A percentile compares a stretch with the other conserved stretches of the same genome.
Conservation (phyloP, 192 early-diverging fungal species). For the Coemansia sp. region DNA sequence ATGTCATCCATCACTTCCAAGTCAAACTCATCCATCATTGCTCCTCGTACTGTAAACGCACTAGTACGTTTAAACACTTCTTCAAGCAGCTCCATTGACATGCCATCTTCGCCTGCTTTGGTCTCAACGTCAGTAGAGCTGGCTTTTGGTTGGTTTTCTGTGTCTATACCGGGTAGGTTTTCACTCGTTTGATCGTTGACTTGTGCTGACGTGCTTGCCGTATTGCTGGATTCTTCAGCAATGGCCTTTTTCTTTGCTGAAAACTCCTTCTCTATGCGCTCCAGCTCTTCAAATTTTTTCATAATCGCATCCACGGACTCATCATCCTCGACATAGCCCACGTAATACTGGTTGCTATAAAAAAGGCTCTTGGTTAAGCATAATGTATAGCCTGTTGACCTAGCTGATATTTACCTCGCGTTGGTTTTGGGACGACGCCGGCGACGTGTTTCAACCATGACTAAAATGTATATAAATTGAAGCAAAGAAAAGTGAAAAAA, state of each 20-base stretch:
- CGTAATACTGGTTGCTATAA: slow-evolving; percentile 67
- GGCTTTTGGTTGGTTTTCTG: background rate
- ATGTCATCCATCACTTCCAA: slow-evolving; percentile 56
- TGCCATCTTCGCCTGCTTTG: slow-evolving; percentile 27
- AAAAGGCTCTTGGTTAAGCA: background rate
- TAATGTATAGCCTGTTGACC: background rate
- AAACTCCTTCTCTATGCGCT: slow-evolving; percentile 82
- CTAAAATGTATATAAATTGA: background rate
- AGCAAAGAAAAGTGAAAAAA: background rate
- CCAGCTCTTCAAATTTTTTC: slow-evolving; percentile 97
- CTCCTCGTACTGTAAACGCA: slow-evolving; percentile 66
- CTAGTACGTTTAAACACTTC: slow-evolving; percentile 90
- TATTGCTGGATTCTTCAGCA: slow-evolving; percentile 1
- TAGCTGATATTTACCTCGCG: slow-evolving; percentile 28
- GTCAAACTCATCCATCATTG: slow-evolving; percentile 50
- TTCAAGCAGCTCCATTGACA: slow-evolving; percentile 78
- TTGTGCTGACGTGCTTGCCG: background rate
- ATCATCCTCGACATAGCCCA: slow-evolving; percentile 94
- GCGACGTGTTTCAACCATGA: slow-evolving; percentile 51
- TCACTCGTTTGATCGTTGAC: background rate
- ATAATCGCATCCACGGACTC: slow-evolving; percentile 96
- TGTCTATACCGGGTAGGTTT: background rate
- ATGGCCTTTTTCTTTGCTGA: slow-evolving; percentile 40
- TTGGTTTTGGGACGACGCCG: slow-evolving; percentile 49
- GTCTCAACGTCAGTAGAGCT: background rate